Base-by-base conservation (phyloP, 75 land plant species). In the Selaginella moellendorffii region DNA sequence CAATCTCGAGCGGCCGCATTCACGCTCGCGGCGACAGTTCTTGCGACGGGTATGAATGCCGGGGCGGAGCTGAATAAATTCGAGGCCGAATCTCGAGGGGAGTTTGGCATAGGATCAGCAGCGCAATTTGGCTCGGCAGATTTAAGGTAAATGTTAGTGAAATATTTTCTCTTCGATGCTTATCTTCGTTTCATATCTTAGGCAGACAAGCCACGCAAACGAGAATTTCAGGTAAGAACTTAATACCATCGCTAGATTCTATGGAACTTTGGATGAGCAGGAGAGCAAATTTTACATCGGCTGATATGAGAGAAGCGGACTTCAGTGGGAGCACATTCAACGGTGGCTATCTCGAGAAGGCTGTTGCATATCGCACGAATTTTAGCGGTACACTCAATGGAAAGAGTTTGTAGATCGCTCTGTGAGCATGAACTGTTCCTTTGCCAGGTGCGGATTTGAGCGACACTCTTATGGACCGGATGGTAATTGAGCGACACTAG, bases 101-200 rank as follows among this genome's bases (percentile, higher is more conserved):
- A 95, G 65, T 95, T 95, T 54, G 99, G 99, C 31, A 86, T 95
- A 54, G 96, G 99, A 2, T 95, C 99, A 2, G 99, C 99, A 17
- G 99, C 90, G 27, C 99, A 95, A 61, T 95, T 71, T 68, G 99
- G 99, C 12, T 95, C 99, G 29, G 97, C 97, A n/a, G 96, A 95
- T 69, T 85, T 95, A 67, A 89, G 69, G 97, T 88, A 56, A n/a
- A n/a, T n/a, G n/a, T n/a, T n/a, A n/a, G n/a, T n/a, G n/a, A n/a
- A 36, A 36, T 36, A 14, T 36, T 67, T 31, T 31, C 29, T 65
- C n/a, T n/a, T n/a, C n/a, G n/a, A 10, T n/a, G 9, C 0, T 10
- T 65, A 54, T 54, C 24, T 12, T 24, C 9, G n/a, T n/a, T 63
- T 67, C 18, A 26, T 65, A 52, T 24, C 74, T 67, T 85, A 95